Evolutionary conservation across 257 asterid genomes (phyloP), one percentile per base, ranked within the genome.

Genomic region (Salvia miltiorrhiza): DNA sequence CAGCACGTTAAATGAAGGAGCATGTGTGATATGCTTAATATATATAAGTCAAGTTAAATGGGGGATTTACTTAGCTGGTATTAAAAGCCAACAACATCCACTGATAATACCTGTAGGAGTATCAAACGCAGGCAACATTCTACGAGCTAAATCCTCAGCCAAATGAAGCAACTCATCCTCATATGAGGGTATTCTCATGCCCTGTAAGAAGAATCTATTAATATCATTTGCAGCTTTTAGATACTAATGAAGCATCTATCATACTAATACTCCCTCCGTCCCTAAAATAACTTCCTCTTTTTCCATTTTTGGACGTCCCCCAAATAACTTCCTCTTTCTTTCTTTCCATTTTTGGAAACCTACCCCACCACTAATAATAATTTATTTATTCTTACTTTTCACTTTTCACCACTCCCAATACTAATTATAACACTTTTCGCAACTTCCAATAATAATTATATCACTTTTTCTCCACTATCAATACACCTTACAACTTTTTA

Each of bases 61-160:
- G 73, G 65, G 11, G 37, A 6, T 41, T 48, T 41, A 30, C 44
- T 40, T 45, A 20, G 37, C 19, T 63, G 47, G 40, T 47, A 14
- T 56, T 47, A 66, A 61, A 70, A 60, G 64, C 35, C 63, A 72
- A 8, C 30, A 12, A 9, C 57, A 67, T n/a, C 43, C 60, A 59
- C 59, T 61, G 70, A 67, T 26, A 66, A 53, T 82, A 94, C 99
- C 97, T 79, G 99, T 88, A 52, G 99, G 99, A 73, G 99, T 94
- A 81, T 94, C 99, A 80, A 94, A 94, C 40, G 99, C 97, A 76
- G 99, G 96, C 76, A 94, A 80, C 89, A 94, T 82, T 76, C 99
- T 89, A 65, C 90, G 84, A 64, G 80, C 97, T 75, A 94, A 82
- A 84, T 94, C 99, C 79, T 84, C 95, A 9, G 99, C 99, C 85